A percentile compares a stretch with the other conserved stretches of the same genome.
Conservation (phyloP, 129 eudicot species). For the Flaveria sonorensis region DNA sequence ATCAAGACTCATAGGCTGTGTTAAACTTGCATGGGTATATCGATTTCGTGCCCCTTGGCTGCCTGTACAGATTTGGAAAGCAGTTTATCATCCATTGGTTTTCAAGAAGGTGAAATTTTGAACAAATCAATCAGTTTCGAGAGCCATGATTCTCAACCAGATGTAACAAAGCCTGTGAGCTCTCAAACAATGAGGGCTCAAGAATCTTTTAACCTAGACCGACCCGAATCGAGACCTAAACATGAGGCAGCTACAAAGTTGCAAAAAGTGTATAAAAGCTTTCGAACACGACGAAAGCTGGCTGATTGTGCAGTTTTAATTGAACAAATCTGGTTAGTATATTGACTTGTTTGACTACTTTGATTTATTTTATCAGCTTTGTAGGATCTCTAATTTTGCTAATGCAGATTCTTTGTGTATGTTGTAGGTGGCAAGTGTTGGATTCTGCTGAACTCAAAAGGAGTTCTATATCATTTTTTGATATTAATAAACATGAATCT, state of each 20-base stretch:
- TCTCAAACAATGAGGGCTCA: slow-evolving; percentile 41
- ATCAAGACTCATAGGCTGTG: slow-evolving; percentile 28
- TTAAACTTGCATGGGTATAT: slow-evolving; percentile 72
- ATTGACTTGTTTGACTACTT: background rate
- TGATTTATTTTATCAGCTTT: background rate
- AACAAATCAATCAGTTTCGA: slow-evolving; percentile 51
- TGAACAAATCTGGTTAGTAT: slow-evolving; percentile 81
- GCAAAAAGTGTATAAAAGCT: slow-evolving; percentile 98
- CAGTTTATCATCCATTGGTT: slow-evolving; percentile 34
- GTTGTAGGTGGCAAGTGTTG: slow-evolving; percentile 73
- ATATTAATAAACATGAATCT: slow-evolving; percentile 76
- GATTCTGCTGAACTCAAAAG: slow-evolving; percentile 85
- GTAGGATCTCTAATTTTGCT: background rate
- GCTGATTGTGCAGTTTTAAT: slow-evolving; percentile 95
- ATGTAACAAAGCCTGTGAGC: slow-evolving; percentile 33
- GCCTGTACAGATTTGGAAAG: slow-evolving; percentile 51
- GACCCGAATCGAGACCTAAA: slow-evolving; percentile 52
- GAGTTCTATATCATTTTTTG: slow-evolving; percentile 87
- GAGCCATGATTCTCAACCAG: slow-evolving; percentile 40
- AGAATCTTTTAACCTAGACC: slow-evolving; percentile 45
- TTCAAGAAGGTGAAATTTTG: slow-evolving; percentile 35
- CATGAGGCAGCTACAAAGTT: slow-evolving; percentile 82
- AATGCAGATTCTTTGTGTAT: slow-evolving; percentile 5
- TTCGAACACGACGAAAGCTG: slow-evolving; percentile 88
- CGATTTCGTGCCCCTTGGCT: slow-evolving; percentile 67